Percentiles rank a stretch among this genome's conserved stretches.
Conservation (phyloP, 768 basidiomycete genomes). For the Leccinum arenicola region DNA sequence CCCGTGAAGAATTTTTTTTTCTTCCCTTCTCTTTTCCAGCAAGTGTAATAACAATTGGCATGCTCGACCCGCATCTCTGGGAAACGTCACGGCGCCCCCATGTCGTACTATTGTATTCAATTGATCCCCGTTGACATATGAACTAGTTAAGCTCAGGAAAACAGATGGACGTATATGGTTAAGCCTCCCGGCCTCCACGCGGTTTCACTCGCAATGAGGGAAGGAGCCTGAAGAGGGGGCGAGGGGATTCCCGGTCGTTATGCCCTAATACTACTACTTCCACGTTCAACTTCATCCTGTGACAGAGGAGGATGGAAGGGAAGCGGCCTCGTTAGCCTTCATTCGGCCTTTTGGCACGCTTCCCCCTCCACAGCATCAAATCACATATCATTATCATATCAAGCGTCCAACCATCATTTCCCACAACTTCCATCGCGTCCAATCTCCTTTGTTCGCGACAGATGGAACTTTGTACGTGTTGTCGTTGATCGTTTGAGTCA, state of each 20-base stretch:
- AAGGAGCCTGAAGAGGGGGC: neutral
- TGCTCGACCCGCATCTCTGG: slow-evolving; percentile 19
- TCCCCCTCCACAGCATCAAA: neutral
- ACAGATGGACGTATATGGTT: slow-evolving; percentile 31
- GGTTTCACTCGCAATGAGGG: slow-evolving; percentile 21
- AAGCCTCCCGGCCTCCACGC: slow-evolving; percentile 25
- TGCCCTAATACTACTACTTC: slow-evolving; percentile 11
- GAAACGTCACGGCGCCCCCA: slow-evolving; percentile 20
- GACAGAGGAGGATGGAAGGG: neutral
- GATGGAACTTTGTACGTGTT: slow-evolving; percentile 37
- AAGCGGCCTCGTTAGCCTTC: neutral
- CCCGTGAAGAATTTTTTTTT: slow-evolving; percentile 20
- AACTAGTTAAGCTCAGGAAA: slow-evolving; percentile 19
- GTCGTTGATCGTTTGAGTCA: neutral
- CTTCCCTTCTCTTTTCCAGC: neutral
- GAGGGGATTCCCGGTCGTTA: slow-evolving; percentile 11
- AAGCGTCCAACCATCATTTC: neutral
- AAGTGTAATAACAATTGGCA: neutral
- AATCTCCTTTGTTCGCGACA: slow-evolving; percentile 45
- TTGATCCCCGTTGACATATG: slow-evolving; percentile 35
- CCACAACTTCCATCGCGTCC: slow-evolving; percentile 34
- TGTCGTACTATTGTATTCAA: slow-evolving; percentile 27
- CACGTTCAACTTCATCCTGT: slow-evolving; percentile 6
- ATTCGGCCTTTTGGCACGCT: neutral
- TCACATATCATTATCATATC: neutral